Percentiles rank a stretch among this genome's conserved stretches.
Evolutionary conservation across 257 asterid genomes (phyloP).

Genomic region (Forsythia viridissima): DNA sequence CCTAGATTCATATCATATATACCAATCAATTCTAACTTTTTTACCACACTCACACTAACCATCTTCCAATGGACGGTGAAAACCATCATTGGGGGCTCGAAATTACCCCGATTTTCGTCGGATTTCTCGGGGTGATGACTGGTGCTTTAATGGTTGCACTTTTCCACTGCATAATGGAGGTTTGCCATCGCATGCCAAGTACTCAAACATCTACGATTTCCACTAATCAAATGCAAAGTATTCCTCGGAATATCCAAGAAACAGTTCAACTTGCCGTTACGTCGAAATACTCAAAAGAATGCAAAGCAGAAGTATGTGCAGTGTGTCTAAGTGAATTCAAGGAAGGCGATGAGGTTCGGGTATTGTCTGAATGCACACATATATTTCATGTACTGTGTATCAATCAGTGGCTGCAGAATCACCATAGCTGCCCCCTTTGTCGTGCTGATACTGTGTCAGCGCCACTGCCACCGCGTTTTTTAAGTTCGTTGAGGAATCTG

Average conservation of each 20-base stretch:
- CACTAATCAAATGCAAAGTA: conserved; percentile 1
- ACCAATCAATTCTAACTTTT: too few species aligned
- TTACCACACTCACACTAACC: not conserved
- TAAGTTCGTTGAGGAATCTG: not conserved
- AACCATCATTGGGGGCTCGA: conserved; percentile 19
- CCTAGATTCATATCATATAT: too few species aligned
- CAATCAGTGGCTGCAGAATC: conserved; percentile 29
- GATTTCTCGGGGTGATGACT: conserved; percentile 28
- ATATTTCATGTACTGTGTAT: conserved; percentile 32
- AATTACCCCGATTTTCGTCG: conserved; percentile 23
- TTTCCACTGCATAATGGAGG: conserved; percentile 23
- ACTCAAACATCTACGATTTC: not conserved
- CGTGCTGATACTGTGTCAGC: conserved; percentile 25
- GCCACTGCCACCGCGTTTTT: not conserved
- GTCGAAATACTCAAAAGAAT: conserved; percentile 7
- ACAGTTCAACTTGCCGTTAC: conserved; percentile 14
- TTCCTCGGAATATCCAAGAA: not conserved
- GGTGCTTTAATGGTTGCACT: conserved; percentile 27
- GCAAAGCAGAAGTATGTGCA: conserved; percentile 28
- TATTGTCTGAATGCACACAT: conserved; percentile 32
- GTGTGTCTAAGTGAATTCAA: conserved; percentile 36
- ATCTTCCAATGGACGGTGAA: not conserved
- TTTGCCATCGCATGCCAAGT: not conserved
- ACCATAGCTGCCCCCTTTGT: conserved; percentile 37
- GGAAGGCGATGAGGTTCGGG: conserved; percentile 35